Percentiles rank a stretch among this genome's conserved stretches.
Evolutionary conservation across 129 eudicot species (phyloP).

Genomic region (Arctium lappa): DNA sequence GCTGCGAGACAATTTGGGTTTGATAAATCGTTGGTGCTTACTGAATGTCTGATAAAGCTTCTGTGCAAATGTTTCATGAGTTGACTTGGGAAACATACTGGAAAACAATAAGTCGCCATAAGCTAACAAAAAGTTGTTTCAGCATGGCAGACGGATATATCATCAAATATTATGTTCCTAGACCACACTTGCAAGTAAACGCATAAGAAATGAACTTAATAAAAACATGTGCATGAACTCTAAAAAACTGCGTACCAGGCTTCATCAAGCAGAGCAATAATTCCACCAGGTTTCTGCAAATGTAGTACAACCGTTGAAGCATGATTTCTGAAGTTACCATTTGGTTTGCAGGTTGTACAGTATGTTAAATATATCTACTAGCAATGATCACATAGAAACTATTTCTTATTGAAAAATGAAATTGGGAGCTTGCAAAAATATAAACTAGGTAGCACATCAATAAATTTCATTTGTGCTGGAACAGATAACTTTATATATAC

Average conservation of each 20-base stretch:
- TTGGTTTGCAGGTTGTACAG: constrained; percentile 10
- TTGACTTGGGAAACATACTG: constrained; percentile 99
- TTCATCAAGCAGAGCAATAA: constrained; percentile 95
- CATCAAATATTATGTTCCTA: not conserved
- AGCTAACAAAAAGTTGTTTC: constrained; percentile 9
- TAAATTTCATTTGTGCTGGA: not conserved
- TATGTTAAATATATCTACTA: constrained; percentile 14
- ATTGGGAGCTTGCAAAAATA: not conserved
- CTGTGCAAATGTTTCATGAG: constrained; percentile 92
- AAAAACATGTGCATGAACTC: not conserved
- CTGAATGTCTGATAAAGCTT: constrained; percentile 94
- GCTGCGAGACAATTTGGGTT: constrained; percentile 90
- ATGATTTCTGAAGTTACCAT: constrained; percentile 1
- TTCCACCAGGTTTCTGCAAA: constrained; percentile 98
- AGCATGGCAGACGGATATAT: constrained; percentile 5
- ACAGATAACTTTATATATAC: not conserved
- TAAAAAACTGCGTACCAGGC: constrained; percentile 65
- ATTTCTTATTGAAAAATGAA: constrained; percentile 5
- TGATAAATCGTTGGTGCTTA: constrained; percentile 75
- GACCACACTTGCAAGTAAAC: not conserved
- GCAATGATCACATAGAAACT: constrained; percentile 14
- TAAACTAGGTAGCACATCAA: constrained; percentile 1
- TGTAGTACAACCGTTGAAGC: constrained; percentile 5
- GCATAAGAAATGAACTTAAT: constrained; percentile 13
- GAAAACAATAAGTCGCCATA: constrained; percentile 28